A percentile compares a stretch with the other conserved stretches of the same genome.
These are phyloP conservation scores for Boletus pseudopeckii DNA, from an alignment of 768 basidiomycete genomes.

Conservation along the genomic window DNA sequence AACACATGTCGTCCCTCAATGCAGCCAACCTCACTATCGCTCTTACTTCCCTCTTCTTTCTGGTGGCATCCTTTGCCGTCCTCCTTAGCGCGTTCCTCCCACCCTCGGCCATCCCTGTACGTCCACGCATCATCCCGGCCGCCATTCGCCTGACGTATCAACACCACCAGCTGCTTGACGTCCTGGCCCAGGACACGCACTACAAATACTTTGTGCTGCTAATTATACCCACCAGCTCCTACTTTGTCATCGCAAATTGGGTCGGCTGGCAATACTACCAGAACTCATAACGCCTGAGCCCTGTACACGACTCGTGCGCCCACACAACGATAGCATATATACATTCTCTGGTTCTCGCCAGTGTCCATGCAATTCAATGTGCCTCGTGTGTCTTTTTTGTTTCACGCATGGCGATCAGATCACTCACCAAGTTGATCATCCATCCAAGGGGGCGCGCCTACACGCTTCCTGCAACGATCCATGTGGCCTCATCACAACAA, in stretches of 20 bases:
- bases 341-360: slow-evolving; percentile 5
- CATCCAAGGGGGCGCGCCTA: slow-evolving; percentile 12
- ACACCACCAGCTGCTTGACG: slow-evolving; percentile 53
- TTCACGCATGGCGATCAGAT: slow-evolving; percentile 19
- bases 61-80: slow-evolving; percentile 57
- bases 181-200: slow-evolving; percentile 68
- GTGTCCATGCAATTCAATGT: slow-evolving; percentile 14
- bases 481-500: slow-evolving; percentile 11
- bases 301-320: slow-evolving; percentile 3
- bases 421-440: slow-evolving; percentile 13
- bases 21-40: slow-evolving; percentile 48
- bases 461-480: slow-evolving; percentile 23
- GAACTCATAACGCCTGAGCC: slow-evolving; percentile 57
- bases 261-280: slow-evolving; percentile 98
- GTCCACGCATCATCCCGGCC: slow-evolving; percentile 21
- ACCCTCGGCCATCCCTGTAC: slow-evolving; percentile 46
- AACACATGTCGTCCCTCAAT: slow-evolving; percentile 30
- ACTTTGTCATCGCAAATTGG: slow-evolving; percentile 98
- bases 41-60: slow-evolving; percentile 50
- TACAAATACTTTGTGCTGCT: slow-evolving; percentile 87
- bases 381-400: slow-evolving; percentile 22
- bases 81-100: slow-evolving; percentile 66
- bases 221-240: slow-evolving; percentile 75
- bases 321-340: slow-evolving; percentile 4
- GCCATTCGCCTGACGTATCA: slow-evolving; percentile 20